Base-by-base conservation (phyloP, 805 yeast species). In the Brettanomyces anomalus region DNA sequence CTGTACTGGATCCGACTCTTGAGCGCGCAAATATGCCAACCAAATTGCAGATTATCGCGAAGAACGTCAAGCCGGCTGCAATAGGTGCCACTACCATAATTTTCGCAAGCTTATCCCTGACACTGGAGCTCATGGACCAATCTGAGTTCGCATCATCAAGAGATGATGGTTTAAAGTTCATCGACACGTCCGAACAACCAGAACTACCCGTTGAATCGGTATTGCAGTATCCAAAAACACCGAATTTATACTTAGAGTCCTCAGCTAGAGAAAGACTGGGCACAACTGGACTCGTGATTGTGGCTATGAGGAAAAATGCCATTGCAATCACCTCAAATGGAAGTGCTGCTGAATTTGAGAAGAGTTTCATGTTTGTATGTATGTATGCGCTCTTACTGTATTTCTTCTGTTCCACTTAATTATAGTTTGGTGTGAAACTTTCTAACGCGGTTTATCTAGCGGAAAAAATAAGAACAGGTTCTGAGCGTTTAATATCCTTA, bases 151-250 rank as follows among this genome's bases (percentile, higher is more conserved):
- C 16, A 16, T 20, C 19, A 13, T 52, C 44, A 26, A 72, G 55
- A 2, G 36, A 33, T 28, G 65, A 60, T 4, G 65, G 70, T 6
- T 52, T 36, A 52, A 76, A 74, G 16, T 33, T 39, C 1, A 43
- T 42, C 2, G 75, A 72, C 16, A 72, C 75, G 1, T 66, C 54
- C 1, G 56, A 53, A 37, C 61, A 57, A 4, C 14, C 16, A 19
- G 44, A 31, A 14, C 33, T 24, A 17, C 35, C 33, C 3, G n/a
- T n/a, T n/a, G 36, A 19, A 34, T 47, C 44, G 4, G 49, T 45
- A 4, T 54, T 35, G 55, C 93, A 84, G 55, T 72, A 76, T 3
- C 93, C 93, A 55, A 84, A 73, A 2, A 76, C 72, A 28, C 93
- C 93, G 57, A 71, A 84, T 2, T 66, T 62, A 48, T 64, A 62